Base-by-base conservation (phyloP, 345 rosid genomes). In the Leavenworthia alabamica region DNA sequence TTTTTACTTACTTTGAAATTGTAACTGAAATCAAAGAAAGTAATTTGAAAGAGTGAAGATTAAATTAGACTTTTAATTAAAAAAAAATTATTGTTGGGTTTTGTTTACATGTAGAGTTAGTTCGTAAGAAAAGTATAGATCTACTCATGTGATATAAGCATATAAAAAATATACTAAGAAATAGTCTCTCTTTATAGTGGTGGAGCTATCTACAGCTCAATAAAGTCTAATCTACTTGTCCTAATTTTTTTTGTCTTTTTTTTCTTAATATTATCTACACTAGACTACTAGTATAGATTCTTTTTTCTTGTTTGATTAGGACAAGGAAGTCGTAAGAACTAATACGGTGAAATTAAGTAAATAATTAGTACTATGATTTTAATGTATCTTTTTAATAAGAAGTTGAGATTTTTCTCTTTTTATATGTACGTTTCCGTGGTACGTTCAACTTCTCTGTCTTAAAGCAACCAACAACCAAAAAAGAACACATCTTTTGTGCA, bases 361-460 rank as follows among this genome's bases (percentile, higher is more conserved):
- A 27, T 5, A 17, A 14, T 28, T 13, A 20, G 10, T n/a, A n/a
- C n/a, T n/a, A 20, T 10, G 43, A 5, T 14, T 47, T 56, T n/a
- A 70, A 46, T 46, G 51, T 27, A 11, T 39, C 35, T 29, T 14
- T 35, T 6, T 17, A 43, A 62, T 24, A 43, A 12, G 45, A 59
- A 60, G 55, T 60, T 69, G 0, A 11, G 49, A 35, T 52, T 69
- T 4, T 46, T 37, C 15, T 35, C 6, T 26, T 1, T 7, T 26
- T 26, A 5, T 20, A 8, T 56, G 74, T 70, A 70, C 74, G n/a
- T 54, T 70, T 70, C 74, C 74, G 74, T 70, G 57, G 68, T 70
- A 70, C 74, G 57, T 70, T 45, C 28, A 55, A 52, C 31, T 43
- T 68, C 47, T 27, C 20, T 67, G 59, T 49, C 50, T 50, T 41